phyloP scores from a whole-genome alignment of 2,329 filamentous ascomycete species.

The Pezicula carpinea region DNA sequence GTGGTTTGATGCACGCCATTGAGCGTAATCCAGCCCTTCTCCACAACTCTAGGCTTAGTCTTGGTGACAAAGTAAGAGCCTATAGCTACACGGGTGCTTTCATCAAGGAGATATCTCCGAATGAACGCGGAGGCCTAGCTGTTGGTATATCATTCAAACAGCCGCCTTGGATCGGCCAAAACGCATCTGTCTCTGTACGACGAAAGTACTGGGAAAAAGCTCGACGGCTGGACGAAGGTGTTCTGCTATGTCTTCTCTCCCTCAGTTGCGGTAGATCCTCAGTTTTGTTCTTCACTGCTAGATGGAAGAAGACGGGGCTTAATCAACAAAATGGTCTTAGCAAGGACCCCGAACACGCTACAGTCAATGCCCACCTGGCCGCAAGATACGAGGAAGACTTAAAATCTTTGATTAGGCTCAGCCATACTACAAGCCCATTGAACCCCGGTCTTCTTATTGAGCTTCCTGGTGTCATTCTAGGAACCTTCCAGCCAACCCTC shows the following conservation, averaged over 20 bases:
- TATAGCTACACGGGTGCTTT: not conserved
- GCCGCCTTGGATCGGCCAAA: not conserved
- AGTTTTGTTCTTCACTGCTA: conserved; percentile 7
- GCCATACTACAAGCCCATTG: too few relatives aligned
- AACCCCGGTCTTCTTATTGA: conserved; percentile 36
- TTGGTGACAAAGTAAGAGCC: not conserved
- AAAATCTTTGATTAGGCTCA: too few relatives aligned
- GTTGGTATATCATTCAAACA: not conserved
- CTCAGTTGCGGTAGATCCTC: conserved; percentile 1
- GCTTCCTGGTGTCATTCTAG: conserved; percentile 54
- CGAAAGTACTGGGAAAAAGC: conserved; percentile 44
- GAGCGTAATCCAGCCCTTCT: conserved; percentile 1
- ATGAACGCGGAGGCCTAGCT: not conserved
- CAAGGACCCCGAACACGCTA: too few relatives aligned
- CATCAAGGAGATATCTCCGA: not conserved
- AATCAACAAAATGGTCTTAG: too few relatives aligned
- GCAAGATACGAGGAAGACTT: too few relatives aligned
- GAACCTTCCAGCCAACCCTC: conserved; percentile 52
- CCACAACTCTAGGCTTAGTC: not conserved
- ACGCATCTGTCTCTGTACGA: conserved; percentile 13
- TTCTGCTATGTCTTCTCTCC: conserved; percentile 40
- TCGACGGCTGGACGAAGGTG: conserved; percentile 41
- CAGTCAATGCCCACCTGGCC: too few relatives aligned
- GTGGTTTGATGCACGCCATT: conserved; percentile 5
- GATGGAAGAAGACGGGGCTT: not conserved